Percentiles rank a stretch among this genome's conserved stretches.
Evolutionary conservation across 2,329 filamentous ascomycete species (phyloP).

Genomic region (Xylaria multiplex): DNA sequence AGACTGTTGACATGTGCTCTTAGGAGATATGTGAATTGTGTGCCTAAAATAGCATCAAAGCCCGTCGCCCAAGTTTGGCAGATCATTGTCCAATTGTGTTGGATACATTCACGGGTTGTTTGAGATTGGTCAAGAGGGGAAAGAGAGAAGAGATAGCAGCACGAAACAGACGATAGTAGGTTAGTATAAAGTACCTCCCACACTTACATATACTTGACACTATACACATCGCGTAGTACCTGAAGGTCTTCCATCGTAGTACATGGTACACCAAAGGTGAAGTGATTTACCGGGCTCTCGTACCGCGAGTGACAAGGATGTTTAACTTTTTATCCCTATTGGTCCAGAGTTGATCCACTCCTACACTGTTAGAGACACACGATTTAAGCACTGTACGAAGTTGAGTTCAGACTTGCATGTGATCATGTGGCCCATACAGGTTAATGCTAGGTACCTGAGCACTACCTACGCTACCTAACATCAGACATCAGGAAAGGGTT

Average conservation of each 20-base stretch:
- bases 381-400: background rate
- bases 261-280: background rate
- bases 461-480: too few relatives aligned
- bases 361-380: background rate
- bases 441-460: constrained; percentile 5
- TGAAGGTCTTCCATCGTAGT: background rate
- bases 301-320: background rate
- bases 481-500: constrained; percentile 23
- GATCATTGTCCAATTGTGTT: background rate
- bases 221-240: too few relatives aligned
- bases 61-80: background rate
- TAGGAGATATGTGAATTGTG: background rate
- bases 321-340: background rate
- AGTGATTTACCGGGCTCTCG: background rate
- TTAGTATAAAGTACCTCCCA: too few relatives aligned
- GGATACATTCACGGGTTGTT: background rate
- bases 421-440: constrained; percentile 37
- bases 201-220: too few relatives aligned
- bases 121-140: background rate
- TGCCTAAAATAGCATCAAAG: constrained; percentile 11
- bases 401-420: constrained; percentile 43
- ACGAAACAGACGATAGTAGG: too few relatives aligned
- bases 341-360: constrained; percentile 4
- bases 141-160: background rate
- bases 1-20: constrained; percentile 33